Evolutionary conservation across 2,329 filamentous ascomycete genomes (phyloP).

Genomic region (Pseudogymnoascus sp.): DNA sequence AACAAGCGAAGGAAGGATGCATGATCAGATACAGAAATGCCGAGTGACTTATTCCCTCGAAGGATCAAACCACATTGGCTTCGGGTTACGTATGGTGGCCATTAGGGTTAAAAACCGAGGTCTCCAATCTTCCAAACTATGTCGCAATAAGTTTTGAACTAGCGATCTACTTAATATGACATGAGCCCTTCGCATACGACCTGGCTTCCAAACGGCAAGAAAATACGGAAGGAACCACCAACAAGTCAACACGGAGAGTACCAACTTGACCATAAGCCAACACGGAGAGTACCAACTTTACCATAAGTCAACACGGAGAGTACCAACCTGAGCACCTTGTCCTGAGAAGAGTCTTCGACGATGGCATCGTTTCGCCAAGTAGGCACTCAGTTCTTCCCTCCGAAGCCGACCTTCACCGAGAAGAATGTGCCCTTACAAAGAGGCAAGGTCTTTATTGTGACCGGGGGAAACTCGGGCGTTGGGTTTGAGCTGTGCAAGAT

Average conservation of each 20-base stretch:
- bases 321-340: neutral
- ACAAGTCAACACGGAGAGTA: neutral
- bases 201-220: neutral
- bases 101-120: neutral
- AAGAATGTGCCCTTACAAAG: slow-evolving; percentile 33
- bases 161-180: neutral
- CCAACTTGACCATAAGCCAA: neutral
- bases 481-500: slow-evolving; percentile 43
- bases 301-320: neutral
- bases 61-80: too few species aligned
- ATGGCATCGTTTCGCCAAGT: neutral
- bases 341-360: neutral
- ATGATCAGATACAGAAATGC: too few species aligned
- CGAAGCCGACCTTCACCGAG: slow-evolving; percentile 37
- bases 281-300: neutral
- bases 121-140: neutral
- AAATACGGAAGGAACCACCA: neutral
- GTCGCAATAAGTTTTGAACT: neutral
- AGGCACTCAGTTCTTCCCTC: slow-evolving; percentile 27
- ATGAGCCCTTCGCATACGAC: neutral
- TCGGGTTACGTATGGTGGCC: too few species aligned
- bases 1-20: too few species aligned
- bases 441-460: slow-evolving; percentile 39
- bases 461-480: slow-evolving; percentile 31
- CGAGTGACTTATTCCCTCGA: too few species aligned